These are phyloP conservation scores for Pseudozyma sp. DNA, from an alignment of 1,284 basidiomycete genomes.

Conservation along the genomic window DNA sequence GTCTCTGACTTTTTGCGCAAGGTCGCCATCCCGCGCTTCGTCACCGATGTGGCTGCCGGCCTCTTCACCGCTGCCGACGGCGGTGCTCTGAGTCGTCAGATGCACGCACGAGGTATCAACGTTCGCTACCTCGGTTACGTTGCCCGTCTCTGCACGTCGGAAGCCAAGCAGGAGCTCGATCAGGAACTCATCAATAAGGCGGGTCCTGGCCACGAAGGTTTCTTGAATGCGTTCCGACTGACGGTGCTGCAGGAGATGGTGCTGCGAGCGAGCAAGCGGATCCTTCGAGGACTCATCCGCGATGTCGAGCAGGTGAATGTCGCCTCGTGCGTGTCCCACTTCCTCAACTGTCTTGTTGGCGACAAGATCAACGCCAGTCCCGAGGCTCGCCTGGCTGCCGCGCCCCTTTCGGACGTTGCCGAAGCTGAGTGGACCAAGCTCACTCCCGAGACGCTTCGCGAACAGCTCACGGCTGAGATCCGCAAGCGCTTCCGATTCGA, in stretches of 20 bases:
- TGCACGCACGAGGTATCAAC: slow-evolving; percentile 74
- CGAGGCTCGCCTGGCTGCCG: slow-evolving; percentile 57
- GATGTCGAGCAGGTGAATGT: slow-evolving; percentile 42
- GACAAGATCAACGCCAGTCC: slow-evolving; percentile 70
- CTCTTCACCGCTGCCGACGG: slow-evolving; percentile 72
- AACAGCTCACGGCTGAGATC: slow-evolving; percentile 70
- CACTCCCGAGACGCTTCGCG: slow-evolving; percentile 71
- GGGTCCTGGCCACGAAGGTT: slow-evolving; percentile 62
- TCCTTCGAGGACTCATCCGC: slow-evolving; percentile 70
- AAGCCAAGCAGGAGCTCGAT: slow-evolving; percentile 69
- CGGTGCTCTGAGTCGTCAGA: slow-evolving; percentile 70
- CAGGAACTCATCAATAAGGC: slow-evolving; percentile 56
- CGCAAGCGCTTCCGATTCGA: slow-evolving; percentile 72
- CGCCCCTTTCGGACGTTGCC: slow-evolving; percentile 44
- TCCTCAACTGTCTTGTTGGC: slow-evolving; percentile 75
- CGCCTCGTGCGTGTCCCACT: slow-evolving; percentile 70
- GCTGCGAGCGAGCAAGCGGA: slow-evolving; percentile 73
- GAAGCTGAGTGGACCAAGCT: slow-evolving; percentile 70
- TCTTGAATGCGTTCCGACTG: slow-evolving; percentile 61
- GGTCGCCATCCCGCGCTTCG: slow-evolving; percentile 70
- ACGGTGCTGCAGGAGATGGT: slow-evolving; percentile 74
- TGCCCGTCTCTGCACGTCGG: slow-evolving; percentile 68
- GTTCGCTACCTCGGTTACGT: slow-evolving; percentile 74
- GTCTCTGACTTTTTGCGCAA: slow-evolving; percentile 72
- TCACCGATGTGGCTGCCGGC: slow-evolving; percentile 72